Evolutionary conservation across 1,284 basidiomycete species (phyloP).

Genomic region (Mrakiaceae sp.): DNA sequence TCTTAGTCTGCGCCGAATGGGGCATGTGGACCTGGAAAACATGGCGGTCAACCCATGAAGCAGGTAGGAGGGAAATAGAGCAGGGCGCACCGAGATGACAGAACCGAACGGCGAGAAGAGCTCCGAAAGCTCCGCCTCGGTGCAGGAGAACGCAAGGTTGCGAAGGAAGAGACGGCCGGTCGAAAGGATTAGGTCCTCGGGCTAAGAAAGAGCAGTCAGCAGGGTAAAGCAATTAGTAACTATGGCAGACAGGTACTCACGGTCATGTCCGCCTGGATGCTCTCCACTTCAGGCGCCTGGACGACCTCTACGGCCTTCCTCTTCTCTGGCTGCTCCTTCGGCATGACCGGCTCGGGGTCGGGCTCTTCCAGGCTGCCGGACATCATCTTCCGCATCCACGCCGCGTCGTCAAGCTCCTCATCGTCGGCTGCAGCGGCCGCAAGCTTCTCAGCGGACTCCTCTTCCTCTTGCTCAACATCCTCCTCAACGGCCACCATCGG

Average conservation of each 20-base stretch:
- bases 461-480: constrained; percentile 33
- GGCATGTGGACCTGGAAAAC: constrained; percentile 65
- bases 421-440: constrained; percentile 60
- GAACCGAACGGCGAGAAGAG: constrained; percentile 60
- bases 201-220: constrained; percentile 15
- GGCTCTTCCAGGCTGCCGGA: constrained; percentile 28
- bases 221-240: not conserved
- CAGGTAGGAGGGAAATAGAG: constrained; percentile 8
- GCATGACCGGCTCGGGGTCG: constrained; percentile 40
- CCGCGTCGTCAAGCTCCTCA: constrained; percentile 60
- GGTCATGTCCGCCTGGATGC: constrained; percentile 1
- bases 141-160: constrained; percentile 77
- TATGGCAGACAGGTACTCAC: not conserved
- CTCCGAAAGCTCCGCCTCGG: constrained; percentile 56
- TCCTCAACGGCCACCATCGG: not conserved
- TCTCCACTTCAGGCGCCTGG: constrained; percentile 21
- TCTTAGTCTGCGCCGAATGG: constrained; percentile 53
- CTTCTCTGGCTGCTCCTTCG: constrained; percentile 25
- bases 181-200: constrained; percentile 55
- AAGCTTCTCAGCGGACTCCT: constrained; percentile 62
- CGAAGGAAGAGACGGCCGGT: constrained; percentile 81
- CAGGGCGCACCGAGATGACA: constrained; percentile 19
- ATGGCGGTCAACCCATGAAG: not conserved
- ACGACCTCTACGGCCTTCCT: constrained; percentile 44
- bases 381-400: constrained; percentile 46